These are phyloP conservation scores for Haberlea rhodopensis DNA, from an alignment of 257 asterid species.

Conservation along the genomic window DNA sequence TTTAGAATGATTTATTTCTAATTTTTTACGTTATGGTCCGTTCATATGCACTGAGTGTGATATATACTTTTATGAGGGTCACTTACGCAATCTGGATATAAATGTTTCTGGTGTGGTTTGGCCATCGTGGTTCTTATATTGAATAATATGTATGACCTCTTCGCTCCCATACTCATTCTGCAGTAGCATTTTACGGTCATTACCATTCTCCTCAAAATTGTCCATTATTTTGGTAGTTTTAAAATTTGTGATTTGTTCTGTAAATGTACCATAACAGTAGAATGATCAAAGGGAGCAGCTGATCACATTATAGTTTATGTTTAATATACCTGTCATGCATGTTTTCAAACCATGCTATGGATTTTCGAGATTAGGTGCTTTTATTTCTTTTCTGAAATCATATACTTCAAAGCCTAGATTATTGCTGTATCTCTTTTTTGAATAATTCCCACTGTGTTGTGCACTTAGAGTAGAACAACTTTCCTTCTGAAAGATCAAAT, in stretches of 20 bases:
- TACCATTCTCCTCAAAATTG: background rate
- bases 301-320: slow-evolving; percentile 5
- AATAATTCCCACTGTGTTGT: background rate
- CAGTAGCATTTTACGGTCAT: background rate
- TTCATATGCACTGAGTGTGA: slow-evolving; percentile 6
- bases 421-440: no score
- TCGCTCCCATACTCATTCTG: background rate
- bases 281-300: slow-evolving; percentile 2
- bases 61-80: background rate
- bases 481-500: slow-evolving; percentile 3
- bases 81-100: background rate
- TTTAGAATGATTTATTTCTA: background rate
- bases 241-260: background rate
- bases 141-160: background rate
- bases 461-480: background rate
- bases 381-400: background rate
- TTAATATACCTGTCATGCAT: slow-evolving; percentile 7
- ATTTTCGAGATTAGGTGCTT: slow-evolving; percentile 9
- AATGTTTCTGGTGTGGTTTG: background rate
- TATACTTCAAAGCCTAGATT: background rate
- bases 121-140: background rate
- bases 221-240: background rate
- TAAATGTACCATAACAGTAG: background rate
- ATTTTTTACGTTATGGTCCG: background rate
- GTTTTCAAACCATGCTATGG: background rate